A percentile compares a stretch with the other conserved stretches of the same genome.
Evolutionary conservation across 2,329 filamentous ascomycete species (phyloP).

Genomic region (Penicillium sp.): DNA sequence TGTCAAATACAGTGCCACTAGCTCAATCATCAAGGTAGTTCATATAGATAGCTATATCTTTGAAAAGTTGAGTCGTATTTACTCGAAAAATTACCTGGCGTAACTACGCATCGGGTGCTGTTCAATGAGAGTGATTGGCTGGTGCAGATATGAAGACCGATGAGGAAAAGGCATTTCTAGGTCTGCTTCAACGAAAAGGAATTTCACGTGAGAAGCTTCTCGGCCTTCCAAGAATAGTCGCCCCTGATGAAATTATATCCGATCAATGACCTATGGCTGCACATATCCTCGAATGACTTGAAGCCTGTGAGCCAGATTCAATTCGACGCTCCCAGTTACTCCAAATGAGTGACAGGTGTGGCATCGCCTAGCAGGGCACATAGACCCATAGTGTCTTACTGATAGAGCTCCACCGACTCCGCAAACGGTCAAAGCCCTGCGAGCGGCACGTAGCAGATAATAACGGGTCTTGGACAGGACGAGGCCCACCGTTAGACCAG

Average conservation of each 20-base stretch:
- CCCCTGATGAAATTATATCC: not conserved
- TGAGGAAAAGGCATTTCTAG: no score
- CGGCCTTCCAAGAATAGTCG: no score
- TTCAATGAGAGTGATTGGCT: not conserved
- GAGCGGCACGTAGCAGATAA: not conserved
- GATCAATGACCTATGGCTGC: not conserved
- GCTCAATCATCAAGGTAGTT: not conserved
- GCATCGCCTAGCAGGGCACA: not conserved
- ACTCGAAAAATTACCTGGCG: not conserved
- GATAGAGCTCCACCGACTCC: not conserved
- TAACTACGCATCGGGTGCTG: not conserved
- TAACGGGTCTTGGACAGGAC: not conserved
- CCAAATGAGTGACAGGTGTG: not conserved
- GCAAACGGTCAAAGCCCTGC: not conserved
- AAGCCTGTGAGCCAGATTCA: not conserved
- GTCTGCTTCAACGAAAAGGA: no score
- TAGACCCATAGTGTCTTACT: not conserved
- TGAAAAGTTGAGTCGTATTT: not conserved
- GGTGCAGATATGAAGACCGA: not conserved
- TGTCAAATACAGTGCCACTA: no score
- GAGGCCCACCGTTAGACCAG: not conserved
- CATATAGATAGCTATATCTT: not conserved
- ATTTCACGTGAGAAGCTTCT: no score
- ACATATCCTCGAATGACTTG: not conserved
- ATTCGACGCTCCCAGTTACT: no score